phyloP scores from a whole-genome alignment of 164 flowering plant genomes.

The Macadamia tetraphylla region DNA sequence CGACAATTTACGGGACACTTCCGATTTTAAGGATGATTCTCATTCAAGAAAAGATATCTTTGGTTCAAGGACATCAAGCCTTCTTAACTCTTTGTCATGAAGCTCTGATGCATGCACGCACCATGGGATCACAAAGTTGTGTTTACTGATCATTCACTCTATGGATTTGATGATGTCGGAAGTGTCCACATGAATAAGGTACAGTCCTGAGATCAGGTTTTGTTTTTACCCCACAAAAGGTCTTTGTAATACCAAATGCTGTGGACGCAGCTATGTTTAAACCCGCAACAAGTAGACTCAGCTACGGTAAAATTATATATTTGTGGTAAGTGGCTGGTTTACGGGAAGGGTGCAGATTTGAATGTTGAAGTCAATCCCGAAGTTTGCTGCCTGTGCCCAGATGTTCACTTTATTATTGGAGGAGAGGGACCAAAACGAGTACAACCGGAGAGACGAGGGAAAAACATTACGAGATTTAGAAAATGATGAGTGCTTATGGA shows the following conservation, averaged over 20 bases:
- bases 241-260: no score
- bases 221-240: slow-evolving; percentile 52
- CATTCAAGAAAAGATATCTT: slow-evolving; percentile 17
- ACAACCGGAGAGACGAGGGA: slow-evolving; percentile 92
- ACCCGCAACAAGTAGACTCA: slow-evolving; percentile 65
- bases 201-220: slow-evolving; percentile 77
- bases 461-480: slow-evolving; percentile 93
- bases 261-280: slow-evolving; percentile 55
- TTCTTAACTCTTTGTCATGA: slow-evolving; percentile 96
- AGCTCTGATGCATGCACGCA: slow-evolving; percentile 95
- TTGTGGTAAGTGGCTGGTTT: slow-evolving; percentile 64
- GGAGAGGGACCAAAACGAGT: slow-evolving; percentile 60
- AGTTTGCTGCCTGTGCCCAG: no score
- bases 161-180: slow-evolving; percentile 32
- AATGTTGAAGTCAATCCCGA: no score
- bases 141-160: slow-evolving; percentile 83
- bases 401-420: no score
- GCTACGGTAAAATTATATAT: slow-evolving; percentile 53
- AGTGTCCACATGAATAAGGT: slow-evolving; percentile 97
- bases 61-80: slow-evolving; percentile 21
- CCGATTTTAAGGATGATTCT: slow-evolving; percentile 80
- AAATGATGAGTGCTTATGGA: slow-evolving; percentile 75
- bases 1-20: slow-evolving; percentile 89
- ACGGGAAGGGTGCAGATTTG: no score
- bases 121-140: slow-evolving; percentile 91